phyloP scores from a whole-genome alignment of 1,284 basidiomycete genomes.

The Dichomitus squalens region DNA sequence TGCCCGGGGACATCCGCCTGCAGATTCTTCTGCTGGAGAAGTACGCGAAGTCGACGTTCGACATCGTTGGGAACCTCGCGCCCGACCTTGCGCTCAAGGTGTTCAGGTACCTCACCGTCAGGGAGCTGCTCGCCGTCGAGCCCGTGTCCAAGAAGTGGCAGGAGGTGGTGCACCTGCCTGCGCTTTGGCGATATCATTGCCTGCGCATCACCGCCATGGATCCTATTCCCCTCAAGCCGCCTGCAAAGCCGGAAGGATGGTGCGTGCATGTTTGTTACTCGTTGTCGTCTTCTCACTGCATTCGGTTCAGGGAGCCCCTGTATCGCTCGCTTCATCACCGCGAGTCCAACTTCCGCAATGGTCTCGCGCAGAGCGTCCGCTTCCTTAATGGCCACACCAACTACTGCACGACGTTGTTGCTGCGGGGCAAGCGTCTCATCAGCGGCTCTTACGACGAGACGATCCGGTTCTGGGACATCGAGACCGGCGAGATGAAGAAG shows the following conservation, averaged over 20 bases:
- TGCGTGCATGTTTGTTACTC: slow-evolving; percentile 32
- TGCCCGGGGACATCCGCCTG: slow-evolving; percentile 76
- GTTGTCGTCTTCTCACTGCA: not conserved
- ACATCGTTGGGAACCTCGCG: slow-evolving; percentile 76
- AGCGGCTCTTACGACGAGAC: slow-evolving; percentile 92
- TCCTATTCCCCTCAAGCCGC: slow-evolving; percentile 65
- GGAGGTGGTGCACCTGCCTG: slow-evolving; percentile 66
- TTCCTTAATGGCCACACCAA: slow-evolving; percentile 85
- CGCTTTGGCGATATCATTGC: slow-evolving; percentile 80
- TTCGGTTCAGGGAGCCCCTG: slow-evolving; percentile 60
- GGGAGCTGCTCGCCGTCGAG: slow-evolving; percentile 65
- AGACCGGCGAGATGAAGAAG: slow-evolving; percentile 80
- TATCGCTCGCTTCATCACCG: slow-evolving; percentile 85
- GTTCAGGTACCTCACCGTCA: slow-evolving; percentile 64
- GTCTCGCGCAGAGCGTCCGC: slow-evolving; percentile 73
- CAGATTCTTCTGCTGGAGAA: slow-evolving; percentile 83
- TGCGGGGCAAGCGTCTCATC: slow-evolving; percentile 79
- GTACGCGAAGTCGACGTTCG: slow-evolving; percentile 79
- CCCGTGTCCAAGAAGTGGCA: slow-evolving; percentile 78
- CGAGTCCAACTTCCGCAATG: slow-evolving; percentile 83
- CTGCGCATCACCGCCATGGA: slow-evolving; percentile 75
- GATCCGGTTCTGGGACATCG: slow-evolving; percentile 86
- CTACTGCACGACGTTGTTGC: slow-evolving; percentile 84
- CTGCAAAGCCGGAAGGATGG: slow-evolving; percentile 72
- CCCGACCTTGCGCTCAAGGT: slow-evolving; percentile 69